Evolutionary conservation across 306 rosid genomes (phyloP).

Genomic region (Cyamopsis tetragonoloba): DNA sequence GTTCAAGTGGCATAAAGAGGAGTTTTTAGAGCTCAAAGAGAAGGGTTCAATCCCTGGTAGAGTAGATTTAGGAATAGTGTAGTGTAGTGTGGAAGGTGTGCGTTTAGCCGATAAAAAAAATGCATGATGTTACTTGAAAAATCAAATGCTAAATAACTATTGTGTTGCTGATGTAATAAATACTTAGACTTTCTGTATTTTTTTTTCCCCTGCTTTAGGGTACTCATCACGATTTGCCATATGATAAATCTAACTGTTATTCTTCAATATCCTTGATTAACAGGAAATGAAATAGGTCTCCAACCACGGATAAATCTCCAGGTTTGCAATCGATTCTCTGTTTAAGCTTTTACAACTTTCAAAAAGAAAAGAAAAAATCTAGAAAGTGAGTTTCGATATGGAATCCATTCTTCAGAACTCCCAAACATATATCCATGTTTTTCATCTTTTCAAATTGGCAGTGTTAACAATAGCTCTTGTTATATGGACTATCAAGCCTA

Average conservation of each 20-base stretch:
- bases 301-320: slow-evolving; percentile 48
- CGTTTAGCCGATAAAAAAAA: no score
- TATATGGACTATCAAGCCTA: not conserved
- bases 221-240: no score
- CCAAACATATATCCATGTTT: not conserved
- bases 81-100: no score
- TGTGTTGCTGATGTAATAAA: no score
- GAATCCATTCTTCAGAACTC: not conserved
- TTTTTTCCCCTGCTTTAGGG: no score
- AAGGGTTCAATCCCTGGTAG: no score
- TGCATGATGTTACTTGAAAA: no score
- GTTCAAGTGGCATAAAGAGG: no score
- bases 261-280: not conserved
- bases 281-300: slow-evolving; percentile 48
- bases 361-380: not conserved
- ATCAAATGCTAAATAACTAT: no score
- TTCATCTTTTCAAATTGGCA: not conserved
- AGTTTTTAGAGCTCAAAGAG: no score
- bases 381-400: not conserved
- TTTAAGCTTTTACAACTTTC: not conserved
- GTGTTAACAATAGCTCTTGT: not conserved
- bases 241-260: not conserved
- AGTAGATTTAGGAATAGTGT: no score
- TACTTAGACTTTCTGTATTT: no score
- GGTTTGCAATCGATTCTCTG: slow-evolving; percentile 29